Base-by-base conservation (phyloP, 768 basidiomycete genomes). In the Neoboletus magnificus region DNA sequence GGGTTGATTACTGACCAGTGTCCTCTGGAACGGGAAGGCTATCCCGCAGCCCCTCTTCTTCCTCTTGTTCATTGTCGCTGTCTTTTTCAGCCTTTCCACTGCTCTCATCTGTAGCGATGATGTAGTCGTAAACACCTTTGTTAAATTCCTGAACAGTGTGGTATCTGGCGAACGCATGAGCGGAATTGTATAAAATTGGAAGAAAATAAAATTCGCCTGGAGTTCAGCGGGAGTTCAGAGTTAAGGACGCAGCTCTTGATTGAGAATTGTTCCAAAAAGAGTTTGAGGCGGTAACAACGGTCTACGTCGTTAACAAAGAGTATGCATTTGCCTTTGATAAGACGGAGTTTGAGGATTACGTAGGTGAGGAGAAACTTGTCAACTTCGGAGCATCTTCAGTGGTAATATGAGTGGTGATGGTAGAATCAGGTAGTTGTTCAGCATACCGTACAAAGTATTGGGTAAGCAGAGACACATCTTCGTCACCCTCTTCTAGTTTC, bases 71-170 rank as follows among this genome's bases (percentile, higher is more conserved):
- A 12, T 73, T 72, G 11, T 77, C 79, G n/a, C 70, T 69, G 52
- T 85, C 83, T 16, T 74, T 74, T 53, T 81, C 82, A 1, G 76
- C 74, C 4, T 75, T 76, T 4, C 77, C 76, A 1, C 84, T 82
- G 54, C 84, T 85, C 73, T 98, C 97, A 66, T 98, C 96, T 11
- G 95, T 96, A 1, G 97, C 97, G 52, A 99, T 97, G 59, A 98
- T 93, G 70, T 98, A 98, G 69, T 99, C 94, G 64, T 98, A 98
- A 9, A 97, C 92, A 2, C 97, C 97, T 63, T 92, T 91, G 72
- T 99, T 99, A 67, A 99, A 99, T 71, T 98, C 97, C 64, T 99
- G 95, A 1, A 99, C 97, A 2, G 89, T 88, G 66, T 99, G 97
- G 66, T 94, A 97, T 71, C 93, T 93, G 15, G 36, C 22, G 1